Base-by-base conservation (phyloP, 345 rosid genomes). In the Trapa incisa region DNA sequence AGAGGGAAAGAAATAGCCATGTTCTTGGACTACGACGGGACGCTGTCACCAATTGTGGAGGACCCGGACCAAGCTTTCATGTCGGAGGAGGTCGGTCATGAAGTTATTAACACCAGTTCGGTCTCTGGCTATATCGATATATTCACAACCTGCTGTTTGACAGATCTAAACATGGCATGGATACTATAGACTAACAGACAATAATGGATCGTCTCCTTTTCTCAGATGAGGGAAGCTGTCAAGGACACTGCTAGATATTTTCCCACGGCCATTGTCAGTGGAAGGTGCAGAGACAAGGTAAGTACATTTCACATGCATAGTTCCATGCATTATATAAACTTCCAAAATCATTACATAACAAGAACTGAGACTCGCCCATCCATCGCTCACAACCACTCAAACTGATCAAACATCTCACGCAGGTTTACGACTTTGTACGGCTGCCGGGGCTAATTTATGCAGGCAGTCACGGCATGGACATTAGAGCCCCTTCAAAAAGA, bases 391-490 rank as follows among this genome's bases (percentile, higher is more conserved):
- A 94, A 96, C 91, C 87, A 96, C 78, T 96, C 77, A 83, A 54
- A n/a, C 60, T 22, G 60, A 54, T 35, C 2, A 65, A 41, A 43
- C 47, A 32, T 22, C 17, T 62, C 57, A 61, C 72, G 53, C 77
- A 92, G 98, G 97, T 95, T 36, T 91, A 86, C 65, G 76, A 82
- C 39, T 95, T 95, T 76, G 97, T 95, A 10, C 79, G 84, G 77
- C 70, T 95, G 65, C 80, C 80, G 1, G 99, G 74, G 70, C 86
- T 95, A 56, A 89, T 91, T 68, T 95, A 95, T 65, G 99, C 99
- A 0, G 97, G 96, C 32, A 95, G 99, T 76, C 99, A 95, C 71
- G 99, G 99, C n/a, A 95, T 95, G 97, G 99, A 95, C 82, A 95
- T 94, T 60, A 87, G 81, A 76, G 93, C 90, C 13, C 99, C 99